These are phyloP conservation scores for Trichoderma sp. DNA, from an alignment of 2,329 filamentous ascomycete species.

Conservation along the genomic window DNA sequence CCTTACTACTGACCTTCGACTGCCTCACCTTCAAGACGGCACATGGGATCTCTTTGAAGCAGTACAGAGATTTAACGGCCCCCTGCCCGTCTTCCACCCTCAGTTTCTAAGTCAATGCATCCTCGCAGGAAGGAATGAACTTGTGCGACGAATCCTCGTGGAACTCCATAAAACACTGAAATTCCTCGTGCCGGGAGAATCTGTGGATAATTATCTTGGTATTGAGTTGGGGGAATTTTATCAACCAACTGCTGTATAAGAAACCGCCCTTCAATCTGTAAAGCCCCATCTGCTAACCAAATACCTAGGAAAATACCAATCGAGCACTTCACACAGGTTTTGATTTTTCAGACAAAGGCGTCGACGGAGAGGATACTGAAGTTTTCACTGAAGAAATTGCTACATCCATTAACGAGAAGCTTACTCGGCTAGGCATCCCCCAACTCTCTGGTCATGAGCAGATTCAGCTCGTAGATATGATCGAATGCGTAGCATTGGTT, in stretches of 20 bases:
- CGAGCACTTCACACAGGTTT: background rate
- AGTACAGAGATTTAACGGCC: constrained; percentile 81
- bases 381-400: constrained; percentile 73
- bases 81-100: constrained; percentile 87
- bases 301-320: background rate
- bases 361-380: constrained; percentile 37
- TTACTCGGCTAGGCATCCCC: constrained; percentile 73
- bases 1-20: constrained; percentile 54
- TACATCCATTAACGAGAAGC: constrained; percentile 68
- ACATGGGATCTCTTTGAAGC: constrained; percentile 76
- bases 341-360: constrained; percentile 1
- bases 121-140: constrained; percentile 70
- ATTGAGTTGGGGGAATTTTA: constrained; percentile 64
- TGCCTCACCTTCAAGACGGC: constrained; percentile 51
- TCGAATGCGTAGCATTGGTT: constrained; percentile 81
- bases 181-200: constrained; percentile 79
- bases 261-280: background rate
- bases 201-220: constrained; percentile 75
- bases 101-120: constrained; percentile 88
- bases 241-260: constrained; percentile 21
- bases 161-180: constrained; percentile 75
- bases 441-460: constrained; percentile 84
- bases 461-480: constrained; percentile 79
- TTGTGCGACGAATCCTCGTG: constrained; percentile 73
- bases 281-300: background rate